Evolutionary conservation across 2,329 filamentous ascomycete genomes (phyloP), one percentile per base, ranked within the genome.

Genomic region (Clonostachys rhizophaga): DNA sequence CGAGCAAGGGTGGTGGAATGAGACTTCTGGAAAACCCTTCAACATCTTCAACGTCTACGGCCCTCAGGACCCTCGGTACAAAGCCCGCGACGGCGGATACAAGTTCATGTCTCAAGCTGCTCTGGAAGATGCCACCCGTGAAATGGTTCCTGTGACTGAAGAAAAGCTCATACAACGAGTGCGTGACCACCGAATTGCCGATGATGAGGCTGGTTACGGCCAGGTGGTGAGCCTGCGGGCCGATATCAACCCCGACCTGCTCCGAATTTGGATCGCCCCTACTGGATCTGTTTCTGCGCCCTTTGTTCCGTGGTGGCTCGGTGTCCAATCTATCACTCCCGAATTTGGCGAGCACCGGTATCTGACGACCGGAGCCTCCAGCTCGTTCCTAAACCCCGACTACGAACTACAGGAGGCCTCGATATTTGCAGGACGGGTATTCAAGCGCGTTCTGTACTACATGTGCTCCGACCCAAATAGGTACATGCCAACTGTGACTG

Each of bases 131-230:
- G 57, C 53, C 30, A 60, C 56, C 3, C 50, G 50, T 12, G 71
- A 67, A 14, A 75, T 72, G 58, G 66, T 63, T 2, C 74, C 76
- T 0, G 57, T 78, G n/a, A 74, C 72, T 0, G 75, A 79, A 49
- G 58, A 60, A 16, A 72, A 77, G 49, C 60, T 78, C 4, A 71
- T 72, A 53, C 64, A 66, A 48, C 53, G 56, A 24, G 57, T 60
- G 13, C 57, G 58, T 37, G 58, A 60, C 44, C 53, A 43, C 30
- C 56, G 58, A 46, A 54, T 59, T 44, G 46, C 55, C 16, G 57
- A 60, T 40, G 58, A 59, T 46, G 49, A 60, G 47, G 55, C 58
- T 12, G 57, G 58, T 14, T 60, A 60, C 50, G 58, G 58, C 2
- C 57, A 60, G 45, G 52, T 60, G 16, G 55, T 59, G 20, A 54